phyloP scores from a whole-genome alignment of 2,329 filamentous ascomycete genomes.

The Ophiocordyceps sinensis region DNA sequence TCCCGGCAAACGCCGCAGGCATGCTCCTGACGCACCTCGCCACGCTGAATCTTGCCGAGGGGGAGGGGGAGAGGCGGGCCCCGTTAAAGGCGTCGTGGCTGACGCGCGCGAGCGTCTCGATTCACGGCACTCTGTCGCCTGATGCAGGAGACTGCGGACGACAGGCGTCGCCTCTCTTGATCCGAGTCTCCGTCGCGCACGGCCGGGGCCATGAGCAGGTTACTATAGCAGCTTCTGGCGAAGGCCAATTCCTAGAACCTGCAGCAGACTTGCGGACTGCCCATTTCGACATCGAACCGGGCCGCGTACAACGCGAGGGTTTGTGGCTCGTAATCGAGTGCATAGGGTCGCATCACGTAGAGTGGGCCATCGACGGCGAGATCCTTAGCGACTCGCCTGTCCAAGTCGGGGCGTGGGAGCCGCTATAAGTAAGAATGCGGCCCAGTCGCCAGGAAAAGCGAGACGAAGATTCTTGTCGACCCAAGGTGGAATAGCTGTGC shows the following conservation, averaged over 20 bases:
- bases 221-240: constrained; percentile 49
- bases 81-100: constrained; percentile 29
- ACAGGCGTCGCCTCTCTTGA: constrained; percentile 31
- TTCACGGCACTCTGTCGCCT: constrained; percentile 15
- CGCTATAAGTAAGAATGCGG: background rate
- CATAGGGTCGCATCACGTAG: constrained; percentile 39
- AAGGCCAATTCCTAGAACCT: constrained; percentile 61
- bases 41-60: constrained; percentile 34
- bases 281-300: constrained; percentile 61
- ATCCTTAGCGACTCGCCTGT: constrained; percentile 34
- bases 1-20: constrained; percentile 64
- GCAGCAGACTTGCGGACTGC: constrained; percentile 51
- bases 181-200: constrained; percentile 59
- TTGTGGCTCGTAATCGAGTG: constrained; percentile 75
- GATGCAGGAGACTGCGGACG: constrained; percentile 8
- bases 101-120: constrained; percentile 34
- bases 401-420: constrained; percentile 28
- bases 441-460: no score
- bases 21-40: constrained; percentile 47
- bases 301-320: constrained; percentile 36
- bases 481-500: no score
- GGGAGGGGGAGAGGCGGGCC: constrained; percentile 24
- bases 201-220: constrained; percentile 56
- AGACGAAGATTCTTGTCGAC: no score
- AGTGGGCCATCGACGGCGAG: constrained; percentile 35